Conservation (phyloP, 164 flowering plant species). For the Annona cherimola region DNA sequence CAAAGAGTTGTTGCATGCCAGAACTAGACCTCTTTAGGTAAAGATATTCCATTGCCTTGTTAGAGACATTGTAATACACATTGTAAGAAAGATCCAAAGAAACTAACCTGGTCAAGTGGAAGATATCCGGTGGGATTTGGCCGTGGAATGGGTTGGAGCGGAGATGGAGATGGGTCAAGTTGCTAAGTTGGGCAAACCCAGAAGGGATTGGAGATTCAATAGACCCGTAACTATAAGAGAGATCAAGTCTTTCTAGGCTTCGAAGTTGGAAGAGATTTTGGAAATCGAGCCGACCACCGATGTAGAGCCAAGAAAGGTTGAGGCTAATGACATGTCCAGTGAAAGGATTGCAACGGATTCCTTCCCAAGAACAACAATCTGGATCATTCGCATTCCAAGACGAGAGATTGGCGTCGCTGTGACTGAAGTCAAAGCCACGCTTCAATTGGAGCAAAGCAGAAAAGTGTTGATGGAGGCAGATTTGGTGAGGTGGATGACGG, state of each 20-base stretch:
- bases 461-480: conserved; percentile 33
- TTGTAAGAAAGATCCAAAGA: conserved; percentile 13
- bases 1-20: not conserved
- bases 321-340: conserved; percentile 28
- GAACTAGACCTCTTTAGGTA: not conserved
- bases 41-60: too few relatives aligned
- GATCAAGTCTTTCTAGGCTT: conserved; percentile 29
- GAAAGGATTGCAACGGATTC: conserved; percentile 25
- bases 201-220: conserved; percentile 23
- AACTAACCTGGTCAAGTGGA: too few relatives aligned
- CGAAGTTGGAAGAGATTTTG: not conserved
- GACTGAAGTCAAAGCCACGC: not conserved
- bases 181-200: conserved; percentile 22
- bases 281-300: conserved; percentile 10
- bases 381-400: conserved; percentile 25
- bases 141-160: conserved; percentile 35
- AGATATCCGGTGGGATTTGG: conserved; percentile 43
- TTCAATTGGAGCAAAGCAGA: conserved; percentile 9
- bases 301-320: conserved; percentile 26
- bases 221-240: conserved; percentile 34
- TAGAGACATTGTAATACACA: conserved; percentile 20
- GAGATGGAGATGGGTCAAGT: conserved; percentile 35
- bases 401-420: conserved; percentile 13
- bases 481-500: too few relatives aligned
- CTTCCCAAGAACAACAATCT: conserved; percentile 37